Evolutionary conservation across 371 early-diverging fungal species (phyloP).

Genomic region (Syncephalis plumigaleata): DNA sequence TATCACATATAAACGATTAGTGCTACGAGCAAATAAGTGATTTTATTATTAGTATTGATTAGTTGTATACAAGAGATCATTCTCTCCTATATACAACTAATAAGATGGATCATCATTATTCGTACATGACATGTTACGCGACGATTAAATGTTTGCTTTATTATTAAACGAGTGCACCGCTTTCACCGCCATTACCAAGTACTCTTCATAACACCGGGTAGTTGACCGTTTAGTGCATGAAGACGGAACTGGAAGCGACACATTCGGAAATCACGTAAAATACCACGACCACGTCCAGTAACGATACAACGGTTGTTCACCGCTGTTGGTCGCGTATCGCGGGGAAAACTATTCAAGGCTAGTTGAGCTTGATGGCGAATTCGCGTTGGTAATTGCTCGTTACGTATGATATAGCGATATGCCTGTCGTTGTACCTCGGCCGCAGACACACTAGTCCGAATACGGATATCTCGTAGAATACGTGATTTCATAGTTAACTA

Average conservation of each 20-base stretch:
- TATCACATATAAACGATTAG: too few species aligned
- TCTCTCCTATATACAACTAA: too few species aligned
- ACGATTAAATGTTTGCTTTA: too few species aligned
- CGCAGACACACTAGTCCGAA: slow-evolving; percentile 45
- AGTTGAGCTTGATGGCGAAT: slow-evolving; percentile 71
- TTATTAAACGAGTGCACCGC: too few species aligned
- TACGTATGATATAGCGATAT: slow-evolving; percentile 62
- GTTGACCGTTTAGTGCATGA: slow-evolving; percentile 62
- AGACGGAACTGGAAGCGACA: slow-evolving; percentile 70
- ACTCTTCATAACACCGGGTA: slow-evolving; percentile 69
- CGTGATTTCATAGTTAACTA: slow-evolving; percentile 10
- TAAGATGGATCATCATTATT: too few species aligned
- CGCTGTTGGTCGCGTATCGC: slow-evolving; percentile 40
- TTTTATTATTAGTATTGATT: too few species aligned
- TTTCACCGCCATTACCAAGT: slow-evolving; percentile 40
- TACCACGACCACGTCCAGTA: slow-evolving; percentile 70
- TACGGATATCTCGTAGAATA: slow-evolving; percentile 55
- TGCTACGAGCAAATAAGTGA: too few species aligned
- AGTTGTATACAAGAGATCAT: too few species aligned
- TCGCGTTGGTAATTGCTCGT: slow-evolving; percentile 54
- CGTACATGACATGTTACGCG: too few species aligned
- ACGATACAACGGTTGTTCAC: slow-evolving; percentile 64
- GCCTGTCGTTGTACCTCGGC: slow-evolving; percentile 60
- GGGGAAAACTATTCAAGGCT: slow-evolving; percentile 51
- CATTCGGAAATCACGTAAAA: slow-evolving; percentile 59